phyloP scores from a whole-genome alignment of 2,329 filamentous ascomycete species.

The Penicillium capsulatum region DNA sequence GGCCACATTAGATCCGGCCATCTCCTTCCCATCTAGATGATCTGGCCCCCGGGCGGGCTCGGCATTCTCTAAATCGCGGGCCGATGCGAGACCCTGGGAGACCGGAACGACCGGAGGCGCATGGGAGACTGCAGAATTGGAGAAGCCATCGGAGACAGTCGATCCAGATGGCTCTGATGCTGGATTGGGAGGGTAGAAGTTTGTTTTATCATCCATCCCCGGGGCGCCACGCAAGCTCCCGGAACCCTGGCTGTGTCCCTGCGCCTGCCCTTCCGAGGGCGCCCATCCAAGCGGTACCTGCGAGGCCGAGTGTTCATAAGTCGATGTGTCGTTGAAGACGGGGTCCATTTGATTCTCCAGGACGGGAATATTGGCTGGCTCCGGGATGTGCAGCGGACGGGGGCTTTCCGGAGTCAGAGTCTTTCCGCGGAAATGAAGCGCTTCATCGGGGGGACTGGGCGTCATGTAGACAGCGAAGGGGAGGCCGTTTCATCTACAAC shows the following conservation, averaged over 20 bases:
- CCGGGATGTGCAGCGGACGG: constrained; percentile 63
- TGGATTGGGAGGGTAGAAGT: constrained; percentile 23
- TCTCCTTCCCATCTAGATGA: constrained; percentile 25
- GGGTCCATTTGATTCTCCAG: constrained; percentile 69
- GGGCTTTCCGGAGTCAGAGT: constrained; percentile 67
- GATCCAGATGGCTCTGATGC: constrained; percentile 6
- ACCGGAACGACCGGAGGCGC: constrained; percentile 19
- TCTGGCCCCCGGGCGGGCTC: constrained; percentile 16
- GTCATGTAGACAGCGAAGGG: constrained; percentile 50
- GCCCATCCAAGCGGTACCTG: constrained; percentile 16
- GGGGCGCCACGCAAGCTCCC: constrained; percentile 31
- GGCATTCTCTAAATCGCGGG: constrained; percentile 31
- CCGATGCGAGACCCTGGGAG: constrained; percentile 24
- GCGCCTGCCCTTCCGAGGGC: constrained; percentile 12
- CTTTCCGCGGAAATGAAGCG: constrained; percentile 59
- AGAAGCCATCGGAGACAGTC: constrained; percentile 4
- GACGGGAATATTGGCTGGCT: constrained; percentile 65
- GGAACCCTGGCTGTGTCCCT: constrained; percentile 24
- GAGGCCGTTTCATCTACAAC: constrained; percentile 42
- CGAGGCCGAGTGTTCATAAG: constrained; percentile 46
- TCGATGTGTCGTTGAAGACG: constrained; percentile 63
- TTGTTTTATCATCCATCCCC: constrained; percentile 27
- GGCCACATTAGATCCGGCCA: constrained; percentile 21
- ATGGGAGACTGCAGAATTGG: constrained; percentile 13
- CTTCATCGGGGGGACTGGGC: constrained; percentile 48